Evolutionary conservation across 345 rosid genomes (phyloP).

Genomic region (Aegle marmelos): DNA sequence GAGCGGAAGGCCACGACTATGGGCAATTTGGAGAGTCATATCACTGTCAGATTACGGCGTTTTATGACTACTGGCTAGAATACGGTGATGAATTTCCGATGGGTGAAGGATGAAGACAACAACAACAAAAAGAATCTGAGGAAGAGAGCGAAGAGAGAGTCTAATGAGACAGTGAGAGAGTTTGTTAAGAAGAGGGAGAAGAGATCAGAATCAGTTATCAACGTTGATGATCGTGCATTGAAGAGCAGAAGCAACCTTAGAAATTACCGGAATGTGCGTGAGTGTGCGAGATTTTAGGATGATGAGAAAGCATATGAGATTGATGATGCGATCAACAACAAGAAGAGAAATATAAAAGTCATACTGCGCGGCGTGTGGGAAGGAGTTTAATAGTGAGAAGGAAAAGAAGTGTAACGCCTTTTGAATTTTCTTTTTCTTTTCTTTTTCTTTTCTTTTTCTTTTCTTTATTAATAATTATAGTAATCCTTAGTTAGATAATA

Average conservation of each 20-base stretch:
- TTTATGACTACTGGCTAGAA: slow-evolving; percentile 79
- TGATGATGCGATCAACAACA: slow-evolving; percentile 15
- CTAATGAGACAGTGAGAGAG: slow-evolving; percentile 73
- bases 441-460: too few relatives aligned
- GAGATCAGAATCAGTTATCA: slow-evolving; percentile 22
- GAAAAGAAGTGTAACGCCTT: too few relatives aligned
- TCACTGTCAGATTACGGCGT: slow-evolving; percentile 70
- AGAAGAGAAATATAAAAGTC: slow-evolving; percentile 42
- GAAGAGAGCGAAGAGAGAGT: slow-evolving; percentile 78
- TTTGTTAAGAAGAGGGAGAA: slow-evolving; percentile 93
- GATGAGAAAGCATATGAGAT: slow-evolving; percentile 39
- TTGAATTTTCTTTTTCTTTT: too few relatives aligned
- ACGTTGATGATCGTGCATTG: slow-evolving; percentile 43
- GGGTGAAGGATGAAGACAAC: slow-evolving; percentile 97
- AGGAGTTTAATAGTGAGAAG: slow-evolving; percentile 88
- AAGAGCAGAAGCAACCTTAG: slow-evolving; percentile 22
- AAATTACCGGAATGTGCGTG: slow-evolving; percentile 25
- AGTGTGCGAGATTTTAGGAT: slow-evolving; percentile 53
- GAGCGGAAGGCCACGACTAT: slow-evolving; percentile 71
- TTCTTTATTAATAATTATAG: too few relatives aligned
- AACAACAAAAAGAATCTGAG: slow-evolving; percentile 52
- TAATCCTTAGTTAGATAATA: too few relatives aligned
- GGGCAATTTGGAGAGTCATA: slow-evolving; percentile 80
- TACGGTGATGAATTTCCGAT: slow-evolving; percentile 82
- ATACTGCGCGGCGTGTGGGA: slow-evolving; percentile 77